These are phyloP conservation scores for Gracilaria caudata DNA, from an alignment of 23 red algal species.

Conservation along the genomic window DNA sequence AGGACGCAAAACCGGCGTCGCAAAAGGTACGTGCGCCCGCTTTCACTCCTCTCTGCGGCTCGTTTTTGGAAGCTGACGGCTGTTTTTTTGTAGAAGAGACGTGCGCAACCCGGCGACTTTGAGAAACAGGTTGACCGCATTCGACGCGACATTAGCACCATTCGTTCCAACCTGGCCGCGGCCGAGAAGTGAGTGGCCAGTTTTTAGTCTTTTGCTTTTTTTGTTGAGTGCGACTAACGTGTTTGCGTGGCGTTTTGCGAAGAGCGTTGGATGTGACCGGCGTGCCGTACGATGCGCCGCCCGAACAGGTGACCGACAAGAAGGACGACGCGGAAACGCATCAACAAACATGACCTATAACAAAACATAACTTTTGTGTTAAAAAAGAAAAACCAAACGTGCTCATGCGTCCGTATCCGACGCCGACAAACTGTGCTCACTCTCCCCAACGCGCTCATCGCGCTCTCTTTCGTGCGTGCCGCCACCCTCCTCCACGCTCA, in stretches of 20 bases:
- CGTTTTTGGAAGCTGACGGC: no score
- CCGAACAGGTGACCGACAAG: background rate
- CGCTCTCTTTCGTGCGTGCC: slow-evolving; percentile 22
- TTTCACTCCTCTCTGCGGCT: background rate
- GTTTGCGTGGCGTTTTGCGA: background rate
- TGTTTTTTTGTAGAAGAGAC: slow-evolving; percentile 30
- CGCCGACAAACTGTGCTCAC: background rate
- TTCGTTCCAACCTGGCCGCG: slow-evolving; percentile 63
- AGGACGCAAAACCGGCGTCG: background rate
- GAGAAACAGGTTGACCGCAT: slow-evolving; percentile 72
- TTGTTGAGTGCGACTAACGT: background rate
- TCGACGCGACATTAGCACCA: slow-evolving; percentile 45
- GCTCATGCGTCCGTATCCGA: slow-evolving; percentile 20
- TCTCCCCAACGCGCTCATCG: background rate
- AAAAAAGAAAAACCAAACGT: background rate
- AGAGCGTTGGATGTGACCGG: background rate
- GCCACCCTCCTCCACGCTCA: slow-evolving; percentile 17
- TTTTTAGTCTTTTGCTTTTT: no score
- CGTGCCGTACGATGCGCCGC: background rate
- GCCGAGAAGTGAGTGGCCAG: slow-evolving; percentile 57
- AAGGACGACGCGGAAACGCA: background rate
- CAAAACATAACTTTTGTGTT: background rate
- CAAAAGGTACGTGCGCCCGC: background rate
- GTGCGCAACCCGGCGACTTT: slow-evolving; percentile 73
- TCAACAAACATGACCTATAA: background rate